Conservation (phyloP, 768 basidiomycete species). For the Kwoniella mangroviensis region DNA sequence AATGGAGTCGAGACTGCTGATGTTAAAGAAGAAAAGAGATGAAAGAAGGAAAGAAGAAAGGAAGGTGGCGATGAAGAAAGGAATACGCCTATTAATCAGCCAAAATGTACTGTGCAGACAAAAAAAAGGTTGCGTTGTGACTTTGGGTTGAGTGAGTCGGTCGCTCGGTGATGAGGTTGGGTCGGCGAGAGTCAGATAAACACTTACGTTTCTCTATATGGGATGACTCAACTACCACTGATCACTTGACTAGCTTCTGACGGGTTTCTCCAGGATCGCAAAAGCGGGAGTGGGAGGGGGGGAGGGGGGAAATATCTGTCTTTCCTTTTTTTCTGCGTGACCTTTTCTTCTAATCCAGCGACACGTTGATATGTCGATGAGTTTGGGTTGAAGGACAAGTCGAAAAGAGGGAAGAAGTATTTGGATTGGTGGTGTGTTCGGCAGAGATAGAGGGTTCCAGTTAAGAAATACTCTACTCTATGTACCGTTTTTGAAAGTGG, state of each 20-base stretch:
- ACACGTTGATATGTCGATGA: slow-evolving; percentile 6
- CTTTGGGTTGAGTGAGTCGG: background rate
- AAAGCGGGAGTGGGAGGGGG: background rate
- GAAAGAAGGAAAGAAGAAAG: slow-evolving; percentile 8
- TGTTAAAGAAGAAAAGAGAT: slow-evolving; percentile 2
- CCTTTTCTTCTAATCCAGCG: background rate
- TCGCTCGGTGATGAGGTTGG: background rate
- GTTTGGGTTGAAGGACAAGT: background rate
- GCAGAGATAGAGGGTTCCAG: slow-evolving; percentile 17
- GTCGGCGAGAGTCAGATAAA: too few relatives aligned
- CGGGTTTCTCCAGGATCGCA: background rate
- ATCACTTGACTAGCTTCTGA: background rate
- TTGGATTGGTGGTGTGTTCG: background rate
- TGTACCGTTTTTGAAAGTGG: slow-evolving; percentile 21
- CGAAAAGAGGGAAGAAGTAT: slow-evolving; percentile 6
- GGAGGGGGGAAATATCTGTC: background rate
- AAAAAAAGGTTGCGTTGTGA: background rate
- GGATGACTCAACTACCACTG: too few relatives aligned
- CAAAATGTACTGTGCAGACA: background rate
- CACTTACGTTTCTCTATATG: too few relatives aligned
- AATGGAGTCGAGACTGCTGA: background rate
- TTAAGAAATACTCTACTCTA: slow-evolving; percentile 15
- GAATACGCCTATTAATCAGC: slow-evolving; percentile 13
- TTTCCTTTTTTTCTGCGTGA: slow-evolving; percentile 7
- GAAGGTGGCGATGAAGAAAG: slow-evolving; percentile 9